Conservation (phyloP, 352 stramenopile genomes). For the Pythium chondricola region DNA sequence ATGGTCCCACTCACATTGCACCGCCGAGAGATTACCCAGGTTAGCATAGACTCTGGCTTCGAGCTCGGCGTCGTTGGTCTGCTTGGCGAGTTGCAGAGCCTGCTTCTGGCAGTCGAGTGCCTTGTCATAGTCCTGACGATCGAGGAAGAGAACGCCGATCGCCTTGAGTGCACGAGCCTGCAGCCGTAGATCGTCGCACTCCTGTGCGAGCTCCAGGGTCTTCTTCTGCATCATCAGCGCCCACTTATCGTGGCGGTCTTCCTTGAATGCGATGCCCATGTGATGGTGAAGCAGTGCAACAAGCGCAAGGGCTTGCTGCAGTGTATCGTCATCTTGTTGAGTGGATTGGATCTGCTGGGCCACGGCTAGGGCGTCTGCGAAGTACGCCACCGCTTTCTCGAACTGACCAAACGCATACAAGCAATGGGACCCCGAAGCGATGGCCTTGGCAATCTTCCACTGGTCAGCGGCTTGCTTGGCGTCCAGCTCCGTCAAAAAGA, state of each 20-base stretch:
- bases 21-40: slow-evolving; percentile 59
- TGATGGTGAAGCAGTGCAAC: slow-evolving; percentile 56
- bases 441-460: slow-evolving; percentile 26
- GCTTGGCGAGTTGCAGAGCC: slow-evolving; percentile 41
- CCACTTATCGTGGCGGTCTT: slow-evolving; percentile 35
- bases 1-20: slow-evolving; percentile 45
- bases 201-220: slow-evolving; percentile 37
- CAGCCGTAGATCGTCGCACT: slow-evolving; percentile 28
- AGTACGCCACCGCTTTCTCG: slow-evolving; percentile 24
- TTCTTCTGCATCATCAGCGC: slow-evolving; percentile 43
- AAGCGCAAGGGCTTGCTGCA: slow-evolving; percentile 19
- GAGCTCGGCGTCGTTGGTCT: slow-evolving; percentile 48
- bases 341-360: slow-evolving; percentile 14
- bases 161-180: slow-evolving; percentile 56
- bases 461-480: slow-evolving; percentile 26
- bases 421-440: slow-evolving; percentile 41
- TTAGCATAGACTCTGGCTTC: slow-evolving; percentile 75
- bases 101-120: slow-evolving; percentile 61
- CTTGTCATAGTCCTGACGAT: slow-evolving; percentile 28
- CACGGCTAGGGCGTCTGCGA: slow-evolving; percentile 33
- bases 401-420: slow-evolving; percentile 42
- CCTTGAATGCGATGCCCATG: slow-evolving; percentile 56
- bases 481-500: slow-evolving; percentile 75
- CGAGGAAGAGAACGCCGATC: slow-evolving; percentile 53
- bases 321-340: background rate